A percentile compares a stretch with the other conserved stretches of the same genome.
These are phyloP conservation scores for Helotiales sp. DNA, from an alignment of 2,329 filamentous ascomycete species.

Conservation along the genomic window DNA sequence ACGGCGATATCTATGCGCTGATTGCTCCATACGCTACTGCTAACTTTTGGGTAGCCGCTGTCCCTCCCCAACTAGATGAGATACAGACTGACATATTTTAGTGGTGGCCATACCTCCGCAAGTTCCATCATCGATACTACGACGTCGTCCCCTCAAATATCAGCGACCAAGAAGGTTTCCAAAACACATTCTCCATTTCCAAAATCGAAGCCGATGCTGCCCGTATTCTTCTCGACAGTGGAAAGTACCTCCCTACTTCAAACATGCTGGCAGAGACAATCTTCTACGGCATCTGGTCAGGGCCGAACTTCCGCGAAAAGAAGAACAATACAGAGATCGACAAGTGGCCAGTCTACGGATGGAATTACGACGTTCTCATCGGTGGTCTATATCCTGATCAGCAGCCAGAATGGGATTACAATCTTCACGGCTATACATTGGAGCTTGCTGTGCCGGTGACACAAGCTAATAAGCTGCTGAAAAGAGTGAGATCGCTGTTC, in stretches of 20 bases:
- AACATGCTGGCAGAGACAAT: constrained; percentile 31
- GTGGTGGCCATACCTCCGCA: constrained; percentile 31
- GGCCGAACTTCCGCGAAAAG: constrained; percentile 32
- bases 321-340: constrained; percentile 16
- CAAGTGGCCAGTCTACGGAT: constrained; percentile 31
- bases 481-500: constrained; percentile 25
- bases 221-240: constrained; percentile 25
- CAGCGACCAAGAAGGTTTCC: constrained; percentile 26
- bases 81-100: neutral
- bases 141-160: constrained; percentile 27
- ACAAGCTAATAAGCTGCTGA: constrained; percentile 24
- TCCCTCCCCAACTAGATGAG: too few relatives aligned
- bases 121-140: constrained; percentile 32
- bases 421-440: constrained; percentile 25
- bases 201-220: constrained; percentile 26
- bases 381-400: constrained; percentile 28
- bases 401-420: constrained; percentile 30
- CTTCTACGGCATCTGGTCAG: constrained; percentile 27
- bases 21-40: constrained; percentile 31
- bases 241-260: constrained; percentile 27
- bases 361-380: constrained; percentile 32
- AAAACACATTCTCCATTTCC: constrained; percentile 31
- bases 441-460: constrained; percentile 32
- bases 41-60: constrained; percentile 22
- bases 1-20: constrained; percentile 29